Base-by-base conservation (phyloP, 139 green algal species). In the Penium margaritaceum region DNA sequence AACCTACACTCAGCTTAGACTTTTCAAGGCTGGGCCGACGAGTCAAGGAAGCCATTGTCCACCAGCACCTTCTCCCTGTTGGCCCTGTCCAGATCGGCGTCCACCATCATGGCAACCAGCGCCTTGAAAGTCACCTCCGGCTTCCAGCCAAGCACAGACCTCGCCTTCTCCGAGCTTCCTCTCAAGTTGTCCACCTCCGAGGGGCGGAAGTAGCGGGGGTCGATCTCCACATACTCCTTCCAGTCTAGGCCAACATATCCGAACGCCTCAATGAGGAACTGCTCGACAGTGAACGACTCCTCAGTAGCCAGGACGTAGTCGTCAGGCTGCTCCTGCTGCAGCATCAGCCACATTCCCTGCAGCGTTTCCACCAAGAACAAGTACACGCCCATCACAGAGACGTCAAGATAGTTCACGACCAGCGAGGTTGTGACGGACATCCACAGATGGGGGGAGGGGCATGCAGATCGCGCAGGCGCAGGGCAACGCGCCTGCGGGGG, bases 71-170 rank as follows among this genome's bases (percentile, higher is more conserved):
- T 66, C 72, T 77, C 72, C 63, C 65, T 32, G 33, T 78, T 77
- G 65, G 72, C 72, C 29, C 61, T n/a, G 46, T 67, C 58, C 30
- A 91, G 17, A 78, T 92, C 88, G 6, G 64, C 63, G n/a, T 86
- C 73, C 35, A 92, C 84, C 88, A 92, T 92, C 77, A 91, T 89
- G 39, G 84, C 69, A 38, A 87, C 79, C 63, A 92, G 80, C 58
- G 82, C 33, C 47, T 85, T 53, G 9, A 90, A 70, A 15, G 34
- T 67, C 34, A 83, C 88, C 30, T 80, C 44, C 5, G 80, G 80
- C 54, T 86, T 34, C 87, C 87, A 91, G 3, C 82, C 82, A 34
- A 91, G 83, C n/a, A 60, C 32, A 19, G 63, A 33, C 70, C 80
- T 65, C 29, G 87, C 87, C 55, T 91, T 87, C 63, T 64, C 64